Base-by-base conservation (phyloP, 2,329 filamentous ascomycete species). In the Fusarium hostae region DNA sequence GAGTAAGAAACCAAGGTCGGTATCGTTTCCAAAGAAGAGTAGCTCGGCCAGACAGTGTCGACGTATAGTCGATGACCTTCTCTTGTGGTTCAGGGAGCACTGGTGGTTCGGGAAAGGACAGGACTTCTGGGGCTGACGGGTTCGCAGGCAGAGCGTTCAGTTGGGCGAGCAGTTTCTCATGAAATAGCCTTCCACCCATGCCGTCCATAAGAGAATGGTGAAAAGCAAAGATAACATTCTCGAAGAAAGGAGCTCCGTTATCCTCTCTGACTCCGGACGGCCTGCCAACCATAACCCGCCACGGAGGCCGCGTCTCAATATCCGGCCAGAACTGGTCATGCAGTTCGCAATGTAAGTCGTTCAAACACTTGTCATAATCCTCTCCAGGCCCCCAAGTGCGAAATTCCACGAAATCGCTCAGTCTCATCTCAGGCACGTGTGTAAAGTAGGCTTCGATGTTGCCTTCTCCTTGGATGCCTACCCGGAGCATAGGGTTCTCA, bases 151-250 rank as follows among this genome's bases (percentile, higher is more conserved):
- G 41, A 28, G 63, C 57, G 61, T 81, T 82, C 5, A 89, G 78
- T 7, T 85, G 82, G 5, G 77, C 71, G 7, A 86, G 80, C 1
- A 90, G 77, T 3, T 81, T 78, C 34, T 81, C 76, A 66, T 90
- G 88, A 68, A 90, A 88, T 4, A 82, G 73, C 32, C 79, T 78
- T 0, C 83, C 84, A 68, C 84, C 84, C 16, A 82, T 79, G 3
- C 88, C 88, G 68, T 90, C 88, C 28, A 82, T 81, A 22, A 89
- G 78, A 1, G 82, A 80, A 70, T 90, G 88, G 66, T 90, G 88
- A 37, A 81, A 86, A 9, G 82, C 80, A 68, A 89, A 87, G 9
- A 84, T 68, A 16, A 87, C 65, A 52, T 88, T 82, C 37, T 83
- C 71, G 9, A 78, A 72, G 8, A 74, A 59, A 3, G 74, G 47